These are phyloP conservation scores for Farysia itapuensis DNA, from an alignment of 1,284 basidiomycete genomes.

Conservation along the genomic window DNA sequence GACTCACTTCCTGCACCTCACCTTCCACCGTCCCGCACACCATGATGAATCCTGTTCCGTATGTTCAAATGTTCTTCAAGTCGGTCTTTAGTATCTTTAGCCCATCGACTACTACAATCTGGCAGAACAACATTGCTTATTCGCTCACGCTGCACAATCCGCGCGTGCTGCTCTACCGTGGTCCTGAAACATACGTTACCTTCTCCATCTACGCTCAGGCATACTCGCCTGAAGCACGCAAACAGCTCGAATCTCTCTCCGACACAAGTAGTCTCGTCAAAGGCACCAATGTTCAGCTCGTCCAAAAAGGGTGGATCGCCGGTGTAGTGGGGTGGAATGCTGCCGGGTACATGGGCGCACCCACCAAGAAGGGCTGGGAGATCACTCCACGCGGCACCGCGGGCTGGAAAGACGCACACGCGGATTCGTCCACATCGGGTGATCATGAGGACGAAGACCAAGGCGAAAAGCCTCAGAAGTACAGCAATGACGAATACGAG, in stretches of 20 bases:
- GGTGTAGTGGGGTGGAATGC: constrained; percentile 45
- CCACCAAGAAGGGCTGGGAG: constrained; percentile 36
- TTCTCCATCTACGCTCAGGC: constrained; percentile 36
- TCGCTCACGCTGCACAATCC: constrained; percentile 41
- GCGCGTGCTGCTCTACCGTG: constrained; percentile 42
- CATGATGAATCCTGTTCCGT: constrained; percentile 31
- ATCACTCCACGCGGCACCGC: constrained; percentile 27
- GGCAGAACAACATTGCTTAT: constrained; percentile 35
- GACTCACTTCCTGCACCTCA: too few species aligned
- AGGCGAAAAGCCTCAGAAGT: constrained; percentile 13
- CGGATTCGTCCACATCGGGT: constrained; percentile 5
- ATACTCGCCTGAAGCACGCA: constrained; percentile 25
- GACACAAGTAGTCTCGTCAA: constrained; percentile 10
- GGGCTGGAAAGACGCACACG: constrained; percentile 28
- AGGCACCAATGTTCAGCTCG: constrained; percentile 30
- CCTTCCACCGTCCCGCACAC: too few species aligned
- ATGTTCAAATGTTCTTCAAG: constrained; percentile 31
- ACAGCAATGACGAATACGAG: constrained; percentile 22
- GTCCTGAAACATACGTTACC: constrained; percentile 42
- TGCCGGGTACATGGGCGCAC: constrained; percentile 30
- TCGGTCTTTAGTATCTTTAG: constrained; percentile 31
- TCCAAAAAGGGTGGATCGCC: constrained; percentile 46
- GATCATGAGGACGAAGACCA: constrained; percentile 37
- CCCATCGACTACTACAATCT: constrained; percentile 26
- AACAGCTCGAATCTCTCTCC: constrained; percentile 15